A percentile compares a stretch with the other conserved stretches of the same genome.
phyloP scores from a whole-genome alignment of 768 basidiomycete genomes.

The Mycena crocata region DNA sequence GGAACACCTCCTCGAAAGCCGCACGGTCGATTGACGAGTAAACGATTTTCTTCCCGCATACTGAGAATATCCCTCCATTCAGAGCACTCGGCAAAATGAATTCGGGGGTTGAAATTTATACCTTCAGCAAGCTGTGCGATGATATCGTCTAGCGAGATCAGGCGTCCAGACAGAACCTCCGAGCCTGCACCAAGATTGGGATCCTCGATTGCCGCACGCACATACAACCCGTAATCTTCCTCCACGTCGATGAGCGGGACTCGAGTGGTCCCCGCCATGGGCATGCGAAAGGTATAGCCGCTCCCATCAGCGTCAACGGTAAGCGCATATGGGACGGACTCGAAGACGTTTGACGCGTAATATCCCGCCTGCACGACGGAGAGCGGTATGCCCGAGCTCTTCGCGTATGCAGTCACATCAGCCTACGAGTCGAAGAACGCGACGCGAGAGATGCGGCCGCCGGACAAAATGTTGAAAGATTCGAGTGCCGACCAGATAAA shows the following conservation, averaged over 20 bases:
- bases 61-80: background rate
- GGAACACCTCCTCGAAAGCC: background rate
- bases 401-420: constrained; percentile 3
- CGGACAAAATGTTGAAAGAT: background rate
- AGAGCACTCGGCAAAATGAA: background rate
- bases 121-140: background rate
- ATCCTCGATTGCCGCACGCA: constrained; percentile 21
- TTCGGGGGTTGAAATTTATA: background rate
- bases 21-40: background rate
- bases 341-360: constrained; percentile 8
- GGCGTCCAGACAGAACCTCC: constrained; percentile 1
- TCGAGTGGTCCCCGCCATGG: constrained; percentile 2
- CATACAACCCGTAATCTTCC: constrained; percentile 21
- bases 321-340: background rate
- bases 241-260: constrained; percentile 19
- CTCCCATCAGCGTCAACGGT: background rate
- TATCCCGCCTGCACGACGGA: constrained; percentile 14
- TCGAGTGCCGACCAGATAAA: constrained; percentile 25
- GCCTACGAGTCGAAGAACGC: constrained; percentile 18
- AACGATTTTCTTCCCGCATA: constrained; percentile 9
- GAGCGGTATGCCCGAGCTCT: constrained; percentile 1
- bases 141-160: constrained; percentile 8
- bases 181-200: constrained; percentile 9
- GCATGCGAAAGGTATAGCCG: background rate
- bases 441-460: background rate